Evolutionary conservation across 2,329 filamentous ascomycete species (phyloP).

Genomic region (Botrytis fabae): DNA sequence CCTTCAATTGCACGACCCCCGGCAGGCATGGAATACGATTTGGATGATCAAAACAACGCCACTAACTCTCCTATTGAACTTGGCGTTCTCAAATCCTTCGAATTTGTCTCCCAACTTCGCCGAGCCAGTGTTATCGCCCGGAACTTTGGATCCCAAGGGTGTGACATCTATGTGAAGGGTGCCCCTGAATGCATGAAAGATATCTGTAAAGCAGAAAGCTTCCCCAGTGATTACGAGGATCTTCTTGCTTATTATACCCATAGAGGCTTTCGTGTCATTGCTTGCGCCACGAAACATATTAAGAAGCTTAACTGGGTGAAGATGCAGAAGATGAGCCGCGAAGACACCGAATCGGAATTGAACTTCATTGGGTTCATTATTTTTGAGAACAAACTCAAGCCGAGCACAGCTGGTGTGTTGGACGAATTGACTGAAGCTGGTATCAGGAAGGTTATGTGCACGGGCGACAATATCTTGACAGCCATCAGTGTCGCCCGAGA

Average conservation of each 20-base stretch:
- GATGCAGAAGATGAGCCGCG: constrained; percentile 87
- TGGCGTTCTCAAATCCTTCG: constrained; percentile 86
- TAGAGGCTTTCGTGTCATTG: constrained; percentile 93
- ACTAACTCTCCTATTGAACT: constrained; percentile 66
- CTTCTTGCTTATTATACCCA: constrained; percentile 89
- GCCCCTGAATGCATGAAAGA: constrained; percentile 95
- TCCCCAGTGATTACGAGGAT: constrained; percentile 88
- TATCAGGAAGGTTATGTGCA: constrained; percentile 93
- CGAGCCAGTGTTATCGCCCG: constrained; percentile 91
- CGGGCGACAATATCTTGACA: constrained; percentile 95
- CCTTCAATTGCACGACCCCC: constrained; percentile 90
- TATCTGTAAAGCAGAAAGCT: constrained; percentile 81
- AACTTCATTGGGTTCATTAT: constrained; percentile 96
- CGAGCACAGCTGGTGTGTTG: constrained; percentile 77
- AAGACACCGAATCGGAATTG: constrained; percentile 79
- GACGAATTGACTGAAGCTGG: constrained; percentile 79
- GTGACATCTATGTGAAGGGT: constrained; percentile 90
- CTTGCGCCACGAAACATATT: constrained; percentile 86
- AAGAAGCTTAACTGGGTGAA: constrained; percentile 90
- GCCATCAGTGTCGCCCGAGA: constrained; percentile 94
- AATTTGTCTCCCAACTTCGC: constrained; percentile 90
- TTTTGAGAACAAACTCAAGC: constrained; percentile 98
- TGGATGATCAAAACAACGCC: constrained; percentile 48
- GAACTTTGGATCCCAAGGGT: constrained; percentile 80
- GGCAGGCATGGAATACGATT: constrained; percentile 55